Evolutionary conservation across 2,329 filamentous ascomycete species (phyloP).

Genomic region (Didymella arachidicola): DNA sequence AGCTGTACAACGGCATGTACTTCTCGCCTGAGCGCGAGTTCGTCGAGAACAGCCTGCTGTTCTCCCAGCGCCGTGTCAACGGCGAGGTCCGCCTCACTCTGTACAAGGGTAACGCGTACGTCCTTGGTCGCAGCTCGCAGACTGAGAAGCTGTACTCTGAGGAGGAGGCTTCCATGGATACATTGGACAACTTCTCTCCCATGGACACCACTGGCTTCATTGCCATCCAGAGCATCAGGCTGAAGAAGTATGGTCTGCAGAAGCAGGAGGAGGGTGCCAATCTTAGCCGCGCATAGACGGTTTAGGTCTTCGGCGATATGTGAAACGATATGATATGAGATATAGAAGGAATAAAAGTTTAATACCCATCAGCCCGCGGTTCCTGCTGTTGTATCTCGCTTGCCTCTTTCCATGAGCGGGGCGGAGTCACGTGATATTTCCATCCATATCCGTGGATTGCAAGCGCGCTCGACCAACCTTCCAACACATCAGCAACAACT

Average conservation of each 20-base stretch:
- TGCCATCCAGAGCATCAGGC: conserved; percentile 69
- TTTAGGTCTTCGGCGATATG: not conserved
- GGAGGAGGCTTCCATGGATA: conserved; percentile 73
- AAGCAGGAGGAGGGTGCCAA: conserved; percentile 48
- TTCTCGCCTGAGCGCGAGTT: conserved; percentile 77
- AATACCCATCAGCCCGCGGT: conserved; percentile 8
- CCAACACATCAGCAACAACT: too few species aligned
- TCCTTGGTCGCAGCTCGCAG: conserved; percentile 66
- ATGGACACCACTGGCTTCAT: conserved; percentile 74
- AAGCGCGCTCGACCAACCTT: too few species aligned
- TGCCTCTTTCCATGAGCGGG: too few species aligned
- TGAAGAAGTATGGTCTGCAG: conserved; percentile 55
- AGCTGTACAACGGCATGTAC: conserved; percentile 69
- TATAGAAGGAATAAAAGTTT: conserved; percentile 14
- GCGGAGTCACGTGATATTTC: too few species aligned
- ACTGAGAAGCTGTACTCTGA: conserved; percentile 75
- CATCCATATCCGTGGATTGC: too few species aligned
- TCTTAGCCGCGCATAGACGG: conserved; percentile 34
- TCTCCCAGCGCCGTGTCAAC: conserved; percentile 52
- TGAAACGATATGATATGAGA: conserved; percentile 11
- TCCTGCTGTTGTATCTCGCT: too few species aligned
- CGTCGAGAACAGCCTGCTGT: conserved; percentile 65
- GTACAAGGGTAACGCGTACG: conserved; percentile 72
- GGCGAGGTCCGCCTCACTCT: conserved; percentile 65
- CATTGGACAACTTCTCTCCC: conserved; percentile 72